These are phyloP conservation scores for Aspergillus steynii DNA, from an alignment of 495 filamentous ascomycete species.

Conservation along the genomic window DNA sequence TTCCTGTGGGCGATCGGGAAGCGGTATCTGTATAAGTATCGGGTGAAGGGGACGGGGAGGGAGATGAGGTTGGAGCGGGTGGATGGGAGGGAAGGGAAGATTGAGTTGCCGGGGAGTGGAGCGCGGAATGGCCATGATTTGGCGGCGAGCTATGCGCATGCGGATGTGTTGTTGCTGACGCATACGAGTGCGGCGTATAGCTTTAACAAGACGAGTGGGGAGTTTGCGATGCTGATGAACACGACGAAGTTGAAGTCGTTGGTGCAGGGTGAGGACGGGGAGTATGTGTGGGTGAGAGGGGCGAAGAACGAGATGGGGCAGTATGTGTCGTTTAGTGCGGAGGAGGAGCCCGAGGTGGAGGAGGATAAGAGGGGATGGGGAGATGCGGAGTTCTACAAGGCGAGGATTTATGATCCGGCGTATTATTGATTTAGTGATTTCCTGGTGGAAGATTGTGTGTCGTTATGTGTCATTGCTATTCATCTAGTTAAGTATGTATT, in stretches of 20 bases:
- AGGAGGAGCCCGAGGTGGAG: not conserved
- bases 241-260: slow-evolving; percentile 12
- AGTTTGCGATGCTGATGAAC: slow-evolving; percentile 4
- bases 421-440: not conserved
- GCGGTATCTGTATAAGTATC: slow-evolving; percentile 10
- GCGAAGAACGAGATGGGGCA: slow-evolving; percentile 14
- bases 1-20: slow-evolving; percentile 9
- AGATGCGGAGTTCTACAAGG: slow-evolving; percentile 16
- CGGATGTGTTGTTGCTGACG: slow-evolving; percentile 7
- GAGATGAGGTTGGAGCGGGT: slow-evolving; percentile 3
- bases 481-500: not conserved
- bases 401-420: slow-evolving; percentile 12
- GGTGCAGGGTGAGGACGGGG: slow-evolving; percentile 8
- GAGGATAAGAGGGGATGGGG: slow-evolving; percentile 9
- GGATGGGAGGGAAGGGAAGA: not conserved
- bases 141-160: slow-evolving; percentile 8
- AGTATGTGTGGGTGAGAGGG: slow-evolving; percentile 10
- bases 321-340: slow-evolving; percentile 12
- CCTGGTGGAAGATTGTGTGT: too few species aligned
- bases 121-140: slow-evolving; percentile 12
- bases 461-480: not conserved
- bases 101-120: not conserved
- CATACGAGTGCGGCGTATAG: slow-evolving; percentile 11
- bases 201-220: slow-evolving; percentile 8
- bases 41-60: slow-evolving; percentile 8